phyloP scores from a whole-genome alignment of 2,329 filamentous ascomycete genomes.

The Ophiostoma sp. region DNA sequence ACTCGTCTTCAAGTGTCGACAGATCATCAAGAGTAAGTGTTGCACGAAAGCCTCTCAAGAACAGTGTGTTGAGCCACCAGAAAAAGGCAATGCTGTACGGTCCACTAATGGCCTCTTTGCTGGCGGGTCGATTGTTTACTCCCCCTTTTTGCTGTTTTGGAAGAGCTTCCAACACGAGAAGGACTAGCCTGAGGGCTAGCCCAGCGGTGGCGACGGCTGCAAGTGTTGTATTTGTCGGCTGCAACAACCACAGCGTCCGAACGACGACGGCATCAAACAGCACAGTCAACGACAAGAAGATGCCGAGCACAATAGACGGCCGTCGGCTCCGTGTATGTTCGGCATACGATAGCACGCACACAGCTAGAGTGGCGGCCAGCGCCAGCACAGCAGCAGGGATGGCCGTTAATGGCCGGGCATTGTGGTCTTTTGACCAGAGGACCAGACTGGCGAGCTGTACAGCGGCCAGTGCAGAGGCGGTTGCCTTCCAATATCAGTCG shows the following conservation, averaged over 20 bases:
- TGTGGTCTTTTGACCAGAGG: background rate
- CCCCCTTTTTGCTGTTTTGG: conserved; percentile 32
- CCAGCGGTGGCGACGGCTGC: background rate
- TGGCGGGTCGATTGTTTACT: conserved; percentile 20
- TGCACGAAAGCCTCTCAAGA: conserved; percentile 50
- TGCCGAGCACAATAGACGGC: background rate
- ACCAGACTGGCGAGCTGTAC: background rate
- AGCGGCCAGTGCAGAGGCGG: background rate
- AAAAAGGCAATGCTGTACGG: conserved; percentile 51
- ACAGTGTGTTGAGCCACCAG: conserved; percentile 54
- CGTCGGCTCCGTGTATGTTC: background rate
- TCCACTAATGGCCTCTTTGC: conserved; percentile 45
- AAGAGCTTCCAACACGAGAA: background rate
- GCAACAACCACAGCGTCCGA: conserved; percentile 34
- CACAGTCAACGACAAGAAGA: background rate
- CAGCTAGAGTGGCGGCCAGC: background rate
- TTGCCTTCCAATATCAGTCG: background rate
- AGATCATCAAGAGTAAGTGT: conserved; percentile 33
- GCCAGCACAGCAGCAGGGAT: background rate
- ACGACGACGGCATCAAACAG: background rate
- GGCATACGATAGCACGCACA: background rate
- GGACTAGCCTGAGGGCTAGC: background rate
- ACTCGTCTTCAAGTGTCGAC: background rate
- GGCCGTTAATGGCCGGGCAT: background rate
- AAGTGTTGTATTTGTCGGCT: too few relatives aligned